A percentile compares a stretch with the other conserved stretches of the same genome.
phyloP scores from a whole-genome alignment of 129 eudicot genomes.

The Oenanthe sinensis region DNA sequence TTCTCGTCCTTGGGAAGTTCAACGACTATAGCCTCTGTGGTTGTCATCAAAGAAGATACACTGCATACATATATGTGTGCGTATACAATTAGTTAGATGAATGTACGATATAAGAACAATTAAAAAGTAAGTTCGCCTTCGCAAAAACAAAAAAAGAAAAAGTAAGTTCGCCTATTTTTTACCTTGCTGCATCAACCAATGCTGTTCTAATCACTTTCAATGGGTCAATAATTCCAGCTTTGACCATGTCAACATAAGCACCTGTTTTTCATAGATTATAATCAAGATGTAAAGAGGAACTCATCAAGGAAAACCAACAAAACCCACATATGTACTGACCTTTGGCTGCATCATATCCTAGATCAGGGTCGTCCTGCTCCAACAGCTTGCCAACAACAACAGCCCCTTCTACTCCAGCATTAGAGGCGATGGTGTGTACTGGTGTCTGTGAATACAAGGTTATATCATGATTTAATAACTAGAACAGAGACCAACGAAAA shows the following conservation, averaged over 20 bases:
- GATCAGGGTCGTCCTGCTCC: slow-evolving; percentile 73
- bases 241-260: slow-evolving; percentile 87
- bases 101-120: not conserved
- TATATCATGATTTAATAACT: not conserved
- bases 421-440: slow-evolving; percentile 65
- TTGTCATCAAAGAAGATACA: slow-evolving; percentile 79
- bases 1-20: slow-evolving; percentile 59
- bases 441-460: slow-evolving; percentile 44
- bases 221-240: slow-evolving; percentile 82
- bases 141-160: too few species aligned
- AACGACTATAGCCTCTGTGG: slow-evolving; percentile 71
- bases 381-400: slow-evolving; percentile 83
- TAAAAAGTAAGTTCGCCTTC: not conserved
- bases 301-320: not conserved
- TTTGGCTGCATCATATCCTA: slow-evolving; percentile 90
- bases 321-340: slow-evolving; percentile 18
- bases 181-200: slow-evolving; percentile 88
- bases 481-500: not conserved
- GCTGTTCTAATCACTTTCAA: slow-evolving; percentile 86
- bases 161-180: not conserved
- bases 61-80: slow-evolving; percentile 24
- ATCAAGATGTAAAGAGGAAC: not conserved
- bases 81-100: not conserved
- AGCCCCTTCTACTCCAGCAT: slow-evolving; percentile 87
- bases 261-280: slow-evolving; percentile 20